Base-by-base conservation (phyloP, 2,329 filamentous ascomycete genomes). In the Catunica adiposa region DNA sequence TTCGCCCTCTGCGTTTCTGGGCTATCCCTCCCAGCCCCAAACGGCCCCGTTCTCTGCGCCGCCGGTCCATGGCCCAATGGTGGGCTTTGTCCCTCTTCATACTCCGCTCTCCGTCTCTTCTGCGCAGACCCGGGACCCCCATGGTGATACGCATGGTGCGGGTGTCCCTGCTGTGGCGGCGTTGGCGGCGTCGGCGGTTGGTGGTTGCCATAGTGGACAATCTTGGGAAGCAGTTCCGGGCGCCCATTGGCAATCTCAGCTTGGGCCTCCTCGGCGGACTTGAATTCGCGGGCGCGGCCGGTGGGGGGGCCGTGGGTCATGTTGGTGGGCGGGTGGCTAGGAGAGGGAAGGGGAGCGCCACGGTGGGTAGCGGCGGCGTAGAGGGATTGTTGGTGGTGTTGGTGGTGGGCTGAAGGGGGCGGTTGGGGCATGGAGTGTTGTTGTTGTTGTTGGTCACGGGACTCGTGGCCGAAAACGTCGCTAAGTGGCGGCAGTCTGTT, bases 231-330 rank as follows among this genome's bases (percentile, higher is more conserved):
- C 14, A 97, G 75, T 58, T 98, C 92, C 57, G 94, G 84, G 57
- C 92, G 81, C n/a, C 92, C 92, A 53, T 88, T 89, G 3, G 89
- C 83, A 60, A 98, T 70, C 61, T 92, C 87, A 57, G 87, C 86
- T 59, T 97, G 89, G 2, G 88, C 92, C 66, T 98, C 92, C 67
- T 98, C 92, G 11, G 92, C 92, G 2, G 90, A 96, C 63, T 89
- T 86, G 69, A 94, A 97, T 65, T 97, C 92, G 57, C 90, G 79
- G 9, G 82, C 74, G 58, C 90, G 80, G 1, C 75, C 74, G 7
- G 77, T 77, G 23, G 79, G 73, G 6, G 72, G 69, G 51, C 76
- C 73, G 54, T 70, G 69, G 20, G 67, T 66, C 60, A 61, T 73
- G 63, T 71, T 74, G 54, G 74, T 78, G 26, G 29, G n/a, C n/a